Evolutionary conservation across 306 rosid species (phyloP), one percentile per base, ranked within the genome.

Genomic region (Vigna radiata): DNA sequence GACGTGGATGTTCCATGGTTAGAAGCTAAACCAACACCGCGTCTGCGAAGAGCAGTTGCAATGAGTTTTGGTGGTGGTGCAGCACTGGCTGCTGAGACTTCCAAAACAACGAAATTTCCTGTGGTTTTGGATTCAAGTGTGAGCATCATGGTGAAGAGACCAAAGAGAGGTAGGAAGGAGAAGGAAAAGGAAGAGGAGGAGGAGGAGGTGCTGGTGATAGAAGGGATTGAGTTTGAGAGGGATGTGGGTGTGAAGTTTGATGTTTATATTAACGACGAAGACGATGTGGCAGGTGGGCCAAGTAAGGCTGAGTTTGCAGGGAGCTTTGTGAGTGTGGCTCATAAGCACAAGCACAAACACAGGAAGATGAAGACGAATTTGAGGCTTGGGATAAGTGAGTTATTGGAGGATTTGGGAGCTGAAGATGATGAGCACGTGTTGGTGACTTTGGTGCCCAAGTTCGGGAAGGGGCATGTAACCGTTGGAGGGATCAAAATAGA

Each of bases 321-420:
- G 1, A 90, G 98, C 70, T 94, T 89, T 79, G 93, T 94, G 75
- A 94, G 21, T 17, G 89, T 91, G 25, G 90, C 94, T 1, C 97
- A 91, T 63, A 76, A 76, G 48, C 82, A 89, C 18, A 73, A 72
- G 33, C 84, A 82, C 37, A 82, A 75, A 72, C 46, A 63, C 2
- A 1, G 1, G 1, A 88, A 75, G 49, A 47, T 55, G 1, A 77
- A 37, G 1, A 94, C 93, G 7, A 2, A 7, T 18, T 76, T 94
- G 54, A 91, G 79, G 49, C 48, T 94, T 2, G 97, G 91, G 50
- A 31, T 94, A 29, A 82, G 85, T 0, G 94, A 90, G 65, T 53
- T 90, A 87, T 72, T 94, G 82, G 96, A 94, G 73, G 98, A 94
- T 47, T 81, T 94, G 77, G 94, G 36, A 0, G 97, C 86, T 10